Evolutionary conservation across 1,284 basidiomycete species (phyloP).

Genomic region (Peniophora sp.): DNA sequence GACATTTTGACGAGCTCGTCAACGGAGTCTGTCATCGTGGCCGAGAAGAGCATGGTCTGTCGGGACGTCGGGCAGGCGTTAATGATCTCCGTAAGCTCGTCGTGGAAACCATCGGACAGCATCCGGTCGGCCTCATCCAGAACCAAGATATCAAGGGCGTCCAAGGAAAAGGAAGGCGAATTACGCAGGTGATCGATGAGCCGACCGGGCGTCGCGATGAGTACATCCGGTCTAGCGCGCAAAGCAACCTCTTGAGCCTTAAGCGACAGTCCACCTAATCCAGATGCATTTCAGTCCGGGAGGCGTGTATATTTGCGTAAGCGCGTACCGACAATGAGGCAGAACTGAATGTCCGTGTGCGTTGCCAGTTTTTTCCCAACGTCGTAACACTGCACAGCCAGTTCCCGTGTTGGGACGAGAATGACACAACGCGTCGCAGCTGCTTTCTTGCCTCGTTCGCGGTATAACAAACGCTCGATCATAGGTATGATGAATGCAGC

Average conservation of each 20-base stretch:
- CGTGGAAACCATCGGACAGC: slow-evolving; percentile 96
- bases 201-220: slow-evolving; percentile 94
- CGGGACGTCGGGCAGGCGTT: slow-evolving; percentile 81
- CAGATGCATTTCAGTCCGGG: slow-evolving; percentile 1
- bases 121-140: slow-evolving; percentile 98
- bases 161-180: slow-evolving; percentile 88
- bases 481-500: slow-evolving; percentile 95
- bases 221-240: slow-evolving; percentile 81
- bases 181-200: slow-evolving; percentile 97
- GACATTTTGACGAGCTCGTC: slow-evolving; percentile 91
- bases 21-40: slow-evolving; percentile 96
- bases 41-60: slow-evolving; percentile 98
- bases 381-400: slow-evolving; percentile 91
- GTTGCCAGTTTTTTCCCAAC: slow-evolving; percentile 81
- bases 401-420: slow-evolving; percentile 88
- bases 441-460: slow-evolving; percentile 78
- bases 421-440: slow-evolving; percentile 92
- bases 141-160: slow-evolving; percentile 88
- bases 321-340: slow-evolving; percentile 75
- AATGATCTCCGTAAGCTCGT: slow-evolving; percentile 92
- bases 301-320: slow-evolving; percentile 6
- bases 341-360: slow-evolving; percentile 85
- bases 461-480: slow-evolving; percentile 84
- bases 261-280: slow-evolving; percentile 78
- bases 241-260: slow-evolving; percentile 86